Evolutionary conservation across 1,284 basidiomycete genomes (phyloP).

Genomic region (Austroboletus novae-zelandiae): DNA sequence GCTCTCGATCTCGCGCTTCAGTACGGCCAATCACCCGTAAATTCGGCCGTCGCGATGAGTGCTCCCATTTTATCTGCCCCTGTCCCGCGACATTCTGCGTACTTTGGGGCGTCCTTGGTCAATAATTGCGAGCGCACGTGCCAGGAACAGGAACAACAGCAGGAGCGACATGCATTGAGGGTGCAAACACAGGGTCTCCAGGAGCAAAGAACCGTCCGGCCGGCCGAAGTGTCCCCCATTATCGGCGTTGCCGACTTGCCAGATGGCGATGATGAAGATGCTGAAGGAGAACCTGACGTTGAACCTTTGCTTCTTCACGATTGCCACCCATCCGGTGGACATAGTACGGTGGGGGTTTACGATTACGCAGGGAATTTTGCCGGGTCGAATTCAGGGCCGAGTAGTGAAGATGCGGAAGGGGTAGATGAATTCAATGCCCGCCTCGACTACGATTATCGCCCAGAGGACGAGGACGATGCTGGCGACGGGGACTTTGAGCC

Average conservation of each 20-base stretch:
- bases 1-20: conserved; percentile 27
- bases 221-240: conserved; percentile 33
- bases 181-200: conserved; percentile 34
- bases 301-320: conserved; percentile 30
- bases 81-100: conserved; percentile 34
- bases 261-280: conserved; percentile 33
- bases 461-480: conserved; percentile 28
- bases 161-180: conserved; percentile 32
- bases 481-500: conserved; percentile 37
- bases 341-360: conserved; percentile 31
- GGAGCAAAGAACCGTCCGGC: conserved; percentile 32
- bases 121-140: conserved; percentile 36
- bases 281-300: conserved; percentile 33
- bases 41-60: conserved; percentile 20
- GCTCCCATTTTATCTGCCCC: conserved; percentile 29
- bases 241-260: conserved; percentile 32
- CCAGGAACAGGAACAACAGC: conserved; percentile 37
- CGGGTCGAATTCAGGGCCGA: conserved; percentile 24
- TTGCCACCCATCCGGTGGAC: conserved; percentile 17
- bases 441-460: conserved; percentile 28
- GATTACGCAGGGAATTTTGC: conserved; percentile 21
- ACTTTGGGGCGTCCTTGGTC: conserved; percentile 31
- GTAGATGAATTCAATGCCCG: conserved; percentile 21
- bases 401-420: conserved; percentile 27
- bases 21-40: conserved; percentile 21